Base-by-base conservation (phyloP, 345 rosid species). In the Toxicodendron radicans region DNA sequence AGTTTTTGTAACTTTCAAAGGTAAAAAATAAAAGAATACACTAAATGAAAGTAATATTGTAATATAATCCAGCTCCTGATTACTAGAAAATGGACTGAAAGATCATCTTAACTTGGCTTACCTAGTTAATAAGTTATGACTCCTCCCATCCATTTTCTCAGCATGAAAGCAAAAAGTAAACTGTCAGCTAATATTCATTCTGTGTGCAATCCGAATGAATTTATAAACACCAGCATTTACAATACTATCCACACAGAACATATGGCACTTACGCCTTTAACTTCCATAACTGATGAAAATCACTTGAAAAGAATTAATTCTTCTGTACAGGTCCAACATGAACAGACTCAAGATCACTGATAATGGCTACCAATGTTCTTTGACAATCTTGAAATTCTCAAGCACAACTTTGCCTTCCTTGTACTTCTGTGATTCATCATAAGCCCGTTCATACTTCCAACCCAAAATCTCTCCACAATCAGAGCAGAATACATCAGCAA, bases 331-430 rank as follows among this genome's bases (percentile, higher is more conserved):
- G 12, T 73, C 12, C 58, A 45, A 66, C 14, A 52, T 8, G 8
- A 52, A 52, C n/a, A 11, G 21, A 67, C 21, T 17, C 32, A 51
- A 52, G 43, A 62, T 10, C 10, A 41, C 2, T 1, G 5, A 30
- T 14, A 27, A 38, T 49, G 18, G 46, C 77, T 78, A 78, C 79
- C 81, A 71, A 59, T 79, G 64, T 3, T 79, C 64, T 68, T 73
- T 64, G 46, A 60, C 76, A 35, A 82, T 79, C 80, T 79, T 82
- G 76, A 74, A 76, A 12, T 70, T 79, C 64, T 79, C 75, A 2
- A 82, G 79, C 4, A 82, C 71, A 20, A 73, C 20, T 56, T 79
- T 82, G 12, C 83, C 85, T 58, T 82, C 83, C 73, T 79, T 82
- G 65, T 79, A 79, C 79, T 79, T 82, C 58, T 82, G 75, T 0